Base-by-base conservation (phyloP, 2,329 filamentous ascomycete genomes). In the Neonectria faginata region DNA sequence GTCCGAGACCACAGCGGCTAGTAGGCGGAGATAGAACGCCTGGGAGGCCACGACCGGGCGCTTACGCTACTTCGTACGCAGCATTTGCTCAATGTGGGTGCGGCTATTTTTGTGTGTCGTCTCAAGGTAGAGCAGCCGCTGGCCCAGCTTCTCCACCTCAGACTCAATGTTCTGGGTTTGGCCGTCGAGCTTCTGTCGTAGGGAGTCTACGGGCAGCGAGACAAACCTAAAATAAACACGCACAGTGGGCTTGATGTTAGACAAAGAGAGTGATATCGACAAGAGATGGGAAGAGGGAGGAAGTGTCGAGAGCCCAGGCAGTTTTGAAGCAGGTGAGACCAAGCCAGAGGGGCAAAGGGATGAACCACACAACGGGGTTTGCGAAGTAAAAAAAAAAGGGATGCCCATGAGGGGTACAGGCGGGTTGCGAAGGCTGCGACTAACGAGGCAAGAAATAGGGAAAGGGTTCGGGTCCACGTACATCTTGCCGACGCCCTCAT, bases 401-500 rank as follows among this genome's bases (percentile, higher is more conserved):
- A 20, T 33, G 5, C 31, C 10, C 14, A 33, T 29, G n/a, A 31
- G 5, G n/a, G 20, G 16, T 3, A 20, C 25, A 48, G 25, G 12
- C 14, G 12, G 31, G n/a, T 10, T 27, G n/a, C 27, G 18, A 39
- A 18, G 31, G n/a, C 27, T 27, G n/a, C 27, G 18, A 39, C 20
- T 27, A 22, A 50, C 56, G 22, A 51, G 41, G 33, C 11, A 9
- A 2, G 12, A 16, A 14, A 25, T 25, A 3, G 42, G 41, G 18
- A 31, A 51, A 29, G 6, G 20, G 16, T 47, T 42, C 22, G 22
- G 18, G 22, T 57, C 39, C 58, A 81, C 90, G 74, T 80, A 97
- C 96, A 99, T 98, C 83, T 98, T 99, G 56, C 96, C 96, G 11
- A 98, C 91, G 6, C 95, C 95, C 81, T 98, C 95, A 75, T 98